Base-by-base conservation (phyloP, 2,329 filamentous ascomycete genomes). In the Diplocarpon rosae region DNA sequence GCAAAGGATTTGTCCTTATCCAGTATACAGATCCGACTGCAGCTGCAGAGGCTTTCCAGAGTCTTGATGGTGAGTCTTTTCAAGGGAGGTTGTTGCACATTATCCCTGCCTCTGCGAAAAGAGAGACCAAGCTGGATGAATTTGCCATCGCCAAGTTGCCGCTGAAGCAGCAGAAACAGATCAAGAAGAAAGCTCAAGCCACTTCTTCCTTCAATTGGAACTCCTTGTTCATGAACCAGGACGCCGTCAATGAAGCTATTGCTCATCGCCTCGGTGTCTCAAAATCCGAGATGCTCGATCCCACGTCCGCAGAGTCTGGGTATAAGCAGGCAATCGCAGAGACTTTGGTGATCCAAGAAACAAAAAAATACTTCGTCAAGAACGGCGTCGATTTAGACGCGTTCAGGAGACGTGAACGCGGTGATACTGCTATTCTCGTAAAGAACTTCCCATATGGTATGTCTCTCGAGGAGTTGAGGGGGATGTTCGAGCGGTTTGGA, bases 161-260 rank as follows among this genome's bases (percentile, higher is more conserved):
- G 13, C 69, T 96, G 52, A 96, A 95, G 67, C 92, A 93, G 64
- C 92, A 96, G 64, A 87, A 87, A 56, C 76, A 93, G 58, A 84
- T 96, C 54, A 86, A 84, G 62, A 85, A 84, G 58, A 93, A 85
- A 66, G 75, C 81, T 39, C 83, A 90, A 57, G 85, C 89, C 16
- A 74, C 84, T 8, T 82, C 80, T 27, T 78, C 75, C 39, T 96
- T 96, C 67, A 95, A 90, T 62, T 98, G 92, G 92, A 98, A 98
- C 69, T 90, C 89, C n/a, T 71, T 98, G n/a, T 98, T 92, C 65
- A 93, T 98, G 85, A 95, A 84, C 65, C 84, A 87, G 67, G 89
- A 98, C 68, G 86, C 92, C 40, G 88, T 98, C 42, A 89, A 95
- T 66, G 80, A 85, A 39, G 93, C 89, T 5, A 78, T 95, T 49